Conservation (phyloP, 306 rosid genomes). For the Prunus mongolica region DNA sequence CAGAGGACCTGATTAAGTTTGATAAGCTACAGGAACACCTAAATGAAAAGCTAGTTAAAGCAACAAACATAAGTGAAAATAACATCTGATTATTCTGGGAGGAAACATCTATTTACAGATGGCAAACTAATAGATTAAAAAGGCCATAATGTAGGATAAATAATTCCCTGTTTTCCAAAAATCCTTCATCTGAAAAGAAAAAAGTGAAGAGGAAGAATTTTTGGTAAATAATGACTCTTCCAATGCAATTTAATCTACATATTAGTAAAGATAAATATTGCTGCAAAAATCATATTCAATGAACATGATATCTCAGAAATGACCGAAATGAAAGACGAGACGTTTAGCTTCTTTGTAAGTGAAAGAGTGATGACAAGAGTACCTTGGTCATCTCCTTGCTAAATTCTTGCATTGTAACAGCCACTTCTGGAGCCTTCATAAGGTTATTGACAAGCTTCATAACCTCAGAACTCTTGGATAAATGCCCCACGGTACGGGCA, state of each 20-base stretch:
- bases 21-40: background rate
- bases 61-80: background rate
- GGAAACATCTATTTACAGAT: background rate
- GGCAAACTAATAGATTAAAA: background rate
- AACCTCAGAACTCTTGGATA: slow-evolving; percentile 96
- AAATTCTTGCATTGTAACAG: slow-evolving; percentile 92
- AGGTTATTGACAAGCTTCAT: slow-evolving; percentile 96
- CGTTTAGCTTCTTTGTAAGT: background rate
- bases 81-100: background rate
- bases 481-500: slow-evolving; percentile 92
- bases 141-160: background rate
- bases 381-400: slow-evolving; percentile 99
- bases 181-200: background rate
- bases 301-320: background rate
- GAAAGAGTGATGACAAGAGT: background rate
- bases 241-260: background rate
- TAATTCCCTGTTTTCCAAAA: background rate
- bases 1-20: background rate
- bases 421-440: slow-evolving; percentile 97
- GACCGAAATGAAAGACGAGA: background rate
- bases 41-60: background rate
- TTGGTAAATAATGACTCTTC: background rate
- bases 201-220: background rate
- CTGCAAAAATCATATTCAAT: background rate
- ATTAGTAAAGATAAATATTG: background rate